These are phyloP conservation scores for Spergularia marina DNA, from an alignment of 148 eudicot genomes.

Conservation along the genomic window DNA sequence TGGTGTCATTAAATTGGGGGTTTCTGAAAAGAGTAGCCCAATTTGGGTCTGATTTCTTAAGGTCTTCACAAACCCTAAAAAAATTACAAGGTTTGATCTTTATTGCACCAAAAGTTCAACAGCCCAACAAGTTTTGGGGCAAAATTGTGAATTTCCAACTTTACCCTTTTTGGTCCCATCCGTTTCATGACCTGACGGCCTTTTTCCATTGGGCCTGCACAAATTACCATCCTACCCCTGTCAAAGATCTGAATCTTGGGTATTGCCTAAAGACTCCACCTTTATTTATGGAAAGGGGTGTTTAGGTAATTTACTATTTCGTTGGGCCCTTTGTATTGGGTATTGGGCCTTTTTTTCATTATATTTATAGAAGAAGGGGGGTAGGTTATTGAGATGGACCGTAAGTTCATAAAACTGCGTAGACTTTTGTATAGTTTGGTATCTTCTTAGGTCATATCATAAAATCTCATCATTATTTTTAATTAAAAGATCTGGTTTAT, in stretches of 20 bases:
- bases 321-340: slow-evolving; percentile 8
- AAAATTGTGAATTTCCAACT: not conserved
- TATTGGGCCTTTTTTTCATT: not conserved
- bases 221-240: not conserved
- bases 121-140: slow-evolving; percentile 26
- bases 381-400: slow-evolving; percentile 5
- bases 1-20: not conserved
- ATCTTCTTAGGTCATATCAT: not conserved
- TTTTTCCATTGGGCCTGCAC: not conserved
- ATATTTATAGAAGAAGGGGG: not conserved
- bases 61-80: slow-evolving; percentile 21
- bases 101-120: slow-evolving; percentile 1
- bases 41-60: no score
- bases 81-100: slow-evolving; percentile 6
- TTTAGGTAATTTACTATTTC: not conserved
- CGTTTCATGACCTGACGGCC: not conserved
- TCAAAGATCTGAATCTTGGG: not conserved
- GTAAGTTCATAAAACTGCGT: not conserved
- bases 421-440: not conserved
- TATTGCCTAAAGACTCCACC: not conserved
- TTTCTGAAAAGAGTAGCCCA: slow-evolving; percentile 20
- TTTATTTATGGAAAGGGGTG: not conserved
- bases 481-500: not conserved
- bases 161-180: slow-evolving; percentile 9
- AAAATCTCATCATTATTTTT: not conserved